Evolutionary conservation across 2,329 filamentous ascomycete genomes (phyloP), one percentile per base, ranked within the genome.

Genomic region (Ceratocystis albifundus): DNA sequence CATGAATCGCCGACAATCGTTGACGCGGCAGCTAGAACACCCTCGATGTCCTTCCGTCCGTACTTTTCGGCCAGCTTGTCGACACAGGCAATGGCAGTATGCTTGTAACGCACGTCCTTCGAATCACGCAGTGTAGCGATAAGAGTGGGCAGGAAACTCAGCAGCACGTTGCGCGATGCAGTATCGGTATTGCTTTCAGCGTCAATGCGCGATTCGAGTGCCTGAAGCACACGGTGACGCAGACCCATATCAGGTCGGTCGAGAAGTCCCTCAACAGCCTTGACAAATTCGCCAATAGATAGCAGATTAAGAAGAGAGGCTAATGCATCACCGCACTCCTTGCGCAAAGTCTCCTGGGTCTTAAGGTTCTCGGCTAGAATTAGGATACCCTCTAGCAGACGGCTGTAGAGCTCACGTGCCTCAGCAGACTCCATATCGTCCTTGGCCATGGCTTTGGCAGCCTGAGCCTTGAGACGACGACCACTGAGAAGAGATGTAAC

Each of bases 61-160:
- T 96, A 97, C 74, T 93, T 93, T 76, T 96, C 92, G 1, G 89
- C 84, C 69, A 99, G 95, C 75, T 90, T 89, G 76, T 96, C 92
- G 57, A 97, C 87, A 71, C 93, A 97, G 45, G 86, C 86, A 69
- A 99, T 86, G 0, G 92, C 89, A 10, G 89, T 90, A 71, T 91
- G 87, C 76, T 93, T 91, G 74, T 94, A 87, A 32, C 85, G 80
- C 65, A 88, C 82, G 70, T 94, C 86, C 41, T 82, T 78, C 5
- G 88, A 88, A 62, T 88, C 83, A 66, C 87, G 80, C 68, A 99
- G 84, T 59, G 95, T 88, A 22, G 82, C 80, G 20, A 89, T 89
- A 69, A 96, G 81, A 70, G 87, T 87, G 10, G 89, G 87, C 70
- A 96, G 74, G 79, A 96, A 94, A 10, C 85, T 83, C 45, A 96